Evolutionary conservation across 2,329 filamentous ascomycete genomes (phyloP), one percentile per base, ranked within the genome.

Genomic region (Cercospora janseana): DNA sequence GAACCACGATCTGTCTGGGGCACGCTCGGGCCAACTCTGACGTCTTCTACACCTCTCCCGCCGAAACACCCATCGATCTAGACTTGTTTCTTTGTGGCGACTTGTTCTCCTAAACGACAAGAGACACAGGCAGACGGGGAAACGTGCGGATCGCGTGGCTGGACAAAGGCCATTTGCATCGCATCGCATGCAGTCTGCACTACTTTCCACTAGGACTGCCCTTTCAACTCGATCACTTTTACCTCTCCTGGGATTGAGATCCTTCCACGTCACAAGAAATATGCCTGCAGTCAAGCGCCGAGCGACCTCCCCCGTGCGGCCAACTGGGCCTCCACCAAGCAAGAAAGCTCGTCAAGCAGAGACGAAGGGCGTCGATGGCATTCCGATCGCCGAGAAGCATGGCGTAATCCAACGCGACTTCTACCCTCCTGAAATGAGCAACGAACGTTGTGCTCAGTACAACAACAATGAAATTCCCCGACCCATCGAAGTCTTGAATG

Each of bases 371-470:
- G 31, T 43, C 6, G 24, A 23, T 13, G 32, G 45, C 0, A 69
- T 69, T 56, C 44, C 44, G 1, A 66, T 24, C 63, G 72, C 47
- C 48, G 64, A 24, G 69, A 70, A 60, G 67, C 69, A 57, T 49
- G 60, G 49, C 60, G 65, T 35, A 68, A 69, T 76, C 6, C 69
- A 76, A 32, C 63, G 72, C 21, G 81, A 87, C 40, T 95, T 84
- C 71, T 96, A 95, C 60, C 89, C 89, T 0, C 79, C 81, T 1
- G 89, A 95, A 66, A 94, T 96, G 84, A 87, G 79, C 71, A 93
- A 89, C 61, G 80, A 79, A 42, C 83, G 90, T 29, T 90, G 87
- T 45, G 74, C 76, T 4, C 83, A 85, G 44, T 96, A 95, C 70
- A 86, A 79, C 46, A 70, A 78, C n/a, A 78, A 85, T 45, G 76